Base-by-base conservation (phyloP, 306 rosid species). In the Rosa persica region DNA sequence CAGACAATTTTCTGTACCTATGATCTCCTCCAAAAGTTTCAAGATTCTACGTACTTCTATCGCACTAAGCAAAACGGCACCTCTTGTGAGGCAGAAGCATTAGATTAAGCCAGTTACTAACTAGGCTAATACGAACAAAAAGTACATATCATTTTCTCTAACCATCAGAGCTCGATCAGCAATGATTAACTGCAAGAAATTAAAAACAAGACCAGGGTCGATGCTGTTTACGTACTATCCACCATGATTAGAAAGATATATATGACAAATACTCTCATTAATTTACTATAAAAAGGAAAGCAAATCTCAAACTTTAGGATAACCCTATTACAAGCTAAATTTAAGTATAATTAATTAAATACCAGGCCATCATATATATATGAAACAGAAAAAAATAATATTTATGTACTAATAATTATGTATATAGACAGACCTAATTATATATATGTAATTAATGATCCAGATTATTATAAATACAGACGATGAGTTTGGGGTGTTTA, bases 401-500 rank as follows among this genome's bases (percentile, higher is more conserved):
- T 23, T 38, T 20, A 49, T 70, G 3, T 64, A 74, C 47, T 70
- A 76, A 73, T 76, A 64, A 78, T 75, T 79, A 77, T 77, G 74
- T 65, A 65, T 76, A 79, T 75, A 79, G 60, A 83, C 46, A 71
- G 60, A 71, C 84, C 78, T 86, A 87, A 78, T 83, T 44, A 36
- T 51, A 55, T 58, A 34, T 52, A 65, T 42, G 30, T 57, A 57
- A 22, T 25, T 57, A 61, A 61, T 61, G 16, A 61, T 65, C 2
- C 43, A 65, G 15, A 65, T 34, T 16, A 65, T 36, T 65, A 5
- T 34, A 38, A 3, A 16, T 36, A 36, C 36, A 15, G 70, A 65
- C 17, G 70, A 16, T 65, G 70, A 36, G 70, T 65, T 65, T 46
- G 46, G 70, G 23, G 8, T 58, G 46, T 48, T 77, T 70, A 84